Evolutionary conservation across 495 filamentous ascomycete species (phyloP), one percentile per base, ranked within the genome.

Genomic region (Penicillium canescens): DNA sequence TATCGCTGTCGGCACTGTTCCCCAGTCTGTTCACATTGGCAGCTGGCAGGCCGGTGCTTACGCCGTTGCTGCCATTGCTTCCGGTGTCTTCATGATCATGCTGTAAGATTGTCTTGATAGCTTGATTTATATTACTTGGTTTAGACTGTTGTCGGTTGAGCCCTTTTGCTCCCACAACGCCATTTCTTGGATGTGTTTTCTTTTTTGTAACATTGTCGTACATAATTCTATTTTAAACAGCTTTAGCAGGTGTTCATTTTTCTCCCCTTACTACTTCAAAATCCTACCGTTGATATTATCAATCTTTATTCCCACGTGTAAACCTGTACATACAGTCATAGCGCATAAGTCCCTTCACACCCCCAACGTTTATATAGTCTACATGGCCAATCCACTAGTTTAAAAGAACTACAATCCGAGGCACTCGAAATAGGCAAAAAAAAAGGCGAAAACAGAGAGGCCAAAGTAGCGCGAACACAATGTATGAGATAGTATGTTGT

Each of bases 51-150:
- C 92, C 16, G 84, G 87, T 59, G 76, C 82, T 7, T 95, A 93
- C 62, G 63, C 86, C 26, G 59, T 87, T 36, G 81, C 80, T 31
- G 90, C 90, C 23, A 71, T 85, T 61, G 69, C 83, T 26, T 81
- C 86, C 35, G 91, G 89, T 62, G 81, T 78, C 49, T 84, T 80
- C 46, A 92, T 96, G 89, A 75, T 93, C 50, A 62, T 91, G 59
- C 70, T 96, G 70, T 96, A 87, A 81, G 62, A 40, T 34, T 47
- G 38, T 31, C 7, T 34, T 35, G 7, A 20, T 16, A 44, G 9
- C 41, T 6, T 43, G 35, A 37, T 20, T 37, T 46, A 37, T 45
- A 31, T 48, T 34, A 13, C 14, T 13, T 48, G 45, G 11, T 12
- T 26, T 38, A 11, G 28, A 34, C 34, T n/a, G 45, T 11, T 12